Base-by-base conservation (phyloP, 176 grass and related monocot species). In the Aegilops bicornis region DNA sequence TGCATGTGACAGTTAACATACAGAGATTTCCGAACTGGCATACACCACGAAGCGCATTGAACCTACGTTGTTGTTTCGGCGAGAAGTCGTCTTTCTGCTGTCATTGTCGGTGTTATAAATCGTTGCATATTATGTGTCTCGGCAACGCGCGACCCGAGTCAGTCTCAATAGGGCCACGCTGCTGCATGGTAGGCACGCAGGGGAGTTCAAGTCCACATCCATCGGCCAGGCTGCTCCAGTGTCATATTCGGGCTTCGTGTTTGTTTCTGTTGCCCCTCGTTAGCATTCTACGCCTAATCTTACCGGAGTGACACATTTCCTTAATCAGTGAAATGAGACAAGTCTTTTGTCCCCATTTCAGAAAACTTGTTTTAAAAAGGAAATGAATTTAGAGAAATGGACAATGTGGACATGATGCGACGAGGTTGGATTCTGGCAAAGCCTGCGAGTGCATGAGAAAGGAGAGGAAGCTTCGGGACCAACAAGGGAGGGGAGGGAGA, bases 111-210 rank as follows among this genome's bases (percentile, higher is more conserved):
- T 7, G 64, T 15, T 2, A 69, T 69, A 77, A 29, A 45, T 33
- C 32, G 62, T 15, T 63, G 82, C 54, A 59, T 72, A 86, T 47
- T 68, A 36, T 61, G 1, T 89, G 78, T 82, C 70, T 35, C 24
- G 3, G 22, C 77, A 33, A 81, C 17, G 37, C 12, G 14, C 59
- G 69, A 89, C 69, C 66, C 13, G 22, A 42, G 47, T 69, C 72
- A 0, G 24, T 27, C 63, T 70, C 83, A 27, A 11, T 70, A 42
- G 83, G 83, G 36, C 78, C 83, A 77, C 39, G 23, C 64, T 86
- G 62, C 15, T 69, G 2, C 29, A 59, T 25, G 76, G 27, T 20
- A 37, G 36, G 19, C 36, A 35, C 20, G 25, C 30, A 56, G 43
- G 17, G 24, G 33, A 45, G n/a, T 47, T 81, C 25, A 68, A 42